Evolutionary conservation across 2,329 filamentous ascomycete species (phyloP).

Genomic region (Epichloe baconii): DNA sequence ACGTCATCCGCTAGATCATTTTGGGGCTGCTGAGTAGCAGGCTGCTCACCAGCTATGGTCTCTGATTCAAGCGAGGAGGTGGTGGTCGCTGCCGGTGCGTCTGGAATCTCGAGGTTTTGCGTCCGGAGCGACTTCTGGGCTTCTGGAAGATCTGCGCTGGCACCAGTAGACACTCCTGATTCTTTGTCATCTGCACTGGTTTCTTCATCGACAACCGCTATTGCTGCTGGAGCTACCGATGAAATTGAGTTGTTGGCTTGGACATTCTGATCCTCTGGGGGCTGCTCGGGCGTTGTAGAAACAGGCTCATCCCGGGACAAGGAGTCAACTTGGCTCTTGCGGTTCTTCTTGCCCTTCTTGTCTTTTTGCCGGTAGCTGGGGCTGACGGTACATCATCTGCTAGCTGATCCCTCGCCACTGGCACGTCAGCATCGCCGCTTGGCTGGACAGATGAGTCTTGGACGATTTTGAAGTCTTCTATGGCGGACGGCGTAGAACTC

Average conservation of each 20-base stretch:
- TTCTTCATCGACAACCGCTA: background rate
- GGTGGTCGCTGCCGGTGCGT: background rate
- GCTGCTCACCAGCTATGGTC: background rate
- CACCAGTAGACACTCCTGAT: background rate
- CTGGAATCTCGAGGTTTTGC: background rate
- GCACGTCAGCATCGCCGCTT: constrained; percentile 1
- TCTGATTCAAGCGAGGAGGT: background rate
- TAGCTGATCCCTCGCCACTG: constrained; percentile 1
- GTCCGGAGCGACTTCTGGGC: background rate
- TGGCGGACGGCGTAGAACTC: background rate
- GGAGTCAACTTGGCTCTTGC: constrained; percentile 4
- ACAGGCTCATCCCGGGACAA: background rate
- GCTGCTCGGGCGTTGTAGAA: background rate
- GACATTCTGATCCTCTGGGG: background rate
- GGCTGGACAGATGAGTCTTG: background rate
- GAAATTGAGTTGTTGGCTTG: background rate
- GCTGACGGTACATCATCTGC: constrained; percentile 6
- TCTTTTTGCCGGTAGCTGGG: constrained; percentile 9
- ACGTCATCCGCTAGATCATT: background rate
- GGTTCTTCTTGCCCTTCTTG: constrained; percentile 10
- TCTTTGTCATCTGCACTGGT: background rate
- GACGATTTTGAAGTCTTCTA: background rate
- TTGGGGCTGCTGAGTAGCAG: background rate
- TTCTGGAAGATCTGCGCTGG: background rate
- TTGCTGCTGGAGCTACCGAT: background rate